These are phyloP conservation scores for Colletotrichum lentis DNA, from an alignment of 2,329 filamentous ascomycete species.

Conservation along the genomic window DNA sequence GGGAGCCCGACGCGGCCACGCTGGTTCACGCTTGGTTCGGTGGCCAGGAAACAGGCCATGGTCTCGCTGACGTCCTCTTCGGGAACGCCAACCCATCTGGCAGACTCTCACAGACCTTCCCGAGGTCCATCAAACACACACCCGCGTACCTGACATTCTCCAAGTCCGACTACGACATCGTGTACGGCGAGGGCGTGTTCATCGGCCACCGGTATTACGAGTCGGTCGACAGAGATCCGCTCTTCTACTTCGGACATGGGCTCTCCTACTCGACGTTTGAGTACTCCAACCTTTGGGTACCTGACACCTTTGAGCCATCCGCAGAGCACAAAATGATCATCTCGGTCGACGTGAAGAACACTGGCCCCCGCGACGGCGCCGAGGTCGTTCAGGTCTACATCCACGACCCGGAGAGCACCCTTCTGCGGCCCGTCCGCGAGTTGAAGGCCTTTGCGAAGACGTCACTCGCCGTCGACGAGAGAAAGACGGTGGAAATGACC, in stretches of 20 bases:
- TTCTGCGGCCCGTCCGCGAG: slow-evolving; percentile 68
- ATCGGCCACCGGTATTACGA: slow-evolving; percentile 86
- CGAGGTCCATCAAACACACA: slow-evolving; percentile 71
- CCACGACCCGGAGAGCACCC: slow-evolving; percentile 49
- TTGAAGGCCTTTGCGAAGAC: slow-evolving; percentile 73
- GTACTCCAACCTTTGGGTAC: slow-evolving; percentile 60
- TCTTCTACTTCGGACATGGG: slow-evolving; percentile 83
- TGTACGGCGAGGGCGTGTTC: slow-evolving; percentile 84
- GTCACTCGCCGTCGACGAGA: slow-evolving; percentile 65
- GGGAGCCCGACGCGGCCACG: slow-evolving; percentile 64
- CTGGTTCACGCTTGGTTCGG: slow-evolving; percentile 85
- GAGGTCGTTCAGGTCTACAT: slow-evolving; percentile 66
- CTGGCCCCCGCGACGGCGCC: slow-evolving; percentile 22
- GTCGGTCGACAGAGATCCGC: slow-evolving; percentile 67
- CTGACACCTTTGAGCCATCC: slow-evolving; percentile 42
- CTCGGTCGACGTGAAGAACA: slow-evolving; percentile 33
- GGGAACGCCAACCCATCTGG: slow-evolving; percentile 78
- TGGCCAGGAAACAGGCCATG: slow-evolving; percentile 86
- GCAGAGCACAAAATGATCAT: slow-evolving; percentile 54
- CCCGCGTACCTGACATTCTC: slow-evolving; percentile 80
- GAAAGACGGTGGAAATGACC: slow-evolving; percentile 61
- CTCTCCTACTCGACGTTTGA: slow-evolving; percentile 78
- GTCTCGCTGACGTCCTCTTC: slow-evolving; percentile 79
- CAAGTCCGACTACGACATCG: slow-evolving; percentile 72
- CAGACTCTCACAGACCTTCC: slow-evolving; percentile 79